phyloP scores from a whole-genome alignment of 192 early-diverging fungal species.

The Coemansia sp. region DNA sequence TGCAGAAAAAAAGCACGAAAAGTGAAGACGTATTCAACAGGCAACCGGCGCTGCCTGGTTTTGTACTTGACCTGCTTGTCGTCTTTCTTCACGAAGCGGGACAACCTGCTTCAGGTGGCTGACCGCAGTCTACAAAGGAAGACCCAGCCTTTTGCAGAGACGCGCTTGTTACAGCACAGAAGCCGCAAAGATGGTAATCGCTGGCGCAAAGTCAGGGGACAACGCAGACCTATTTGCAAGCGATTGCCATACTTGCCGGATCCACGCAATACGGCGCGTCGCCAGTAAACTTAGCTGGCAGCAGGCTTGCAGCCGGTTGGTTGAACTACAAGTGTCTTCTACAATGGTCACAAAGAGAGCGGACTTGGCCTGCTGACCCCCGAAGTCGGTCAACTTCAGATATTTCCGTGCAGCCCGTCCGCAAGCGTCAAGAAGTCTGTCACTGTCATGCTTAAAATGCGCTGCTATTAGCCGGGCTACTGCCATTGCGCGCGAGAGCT shows the following conservation, averaged over 20 bases:
- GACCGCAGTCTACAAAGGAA: neutral
- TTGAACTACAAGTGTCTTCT: no score
- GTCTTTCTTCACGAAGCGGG: neutral
- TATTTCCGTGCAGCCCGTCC: no score
- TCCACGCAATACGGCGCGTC: neutral
- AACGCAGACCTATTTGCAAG: neutral
- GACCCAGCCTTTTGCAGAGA: neutral
- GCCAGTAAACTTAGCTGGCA: neutral
- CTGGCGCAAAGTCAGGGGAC: neutral
- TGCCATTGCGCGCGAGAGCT: no score
- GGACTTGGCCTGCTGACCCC: no score
- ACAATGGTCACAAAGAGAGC: no score
- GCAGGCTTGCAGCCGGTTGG: neutral
- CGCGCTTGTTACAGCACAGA: neutral
- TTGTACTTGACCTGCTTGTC: neutral
- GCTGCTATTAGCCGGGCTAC: no score
- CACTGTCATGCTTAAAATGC: no score
- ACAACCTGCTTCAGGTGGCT: neutral
- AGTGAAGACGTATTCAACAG: neutral
- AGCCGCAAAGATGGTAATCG: neutral
- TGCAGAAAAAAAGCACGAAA: neutral
- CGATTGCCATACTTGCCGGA: neutral
- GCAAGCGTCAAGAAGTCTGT: no score
- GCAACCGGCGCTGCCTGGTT: no score
- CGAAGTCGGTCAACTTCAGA: no score